Percentiles rank a stretch among this genome's conserved stretches.
Evolutionary conservation across 129 eudicot species (phyloP).

Genomic region (Gnaphalium uliginosum): DNA sequence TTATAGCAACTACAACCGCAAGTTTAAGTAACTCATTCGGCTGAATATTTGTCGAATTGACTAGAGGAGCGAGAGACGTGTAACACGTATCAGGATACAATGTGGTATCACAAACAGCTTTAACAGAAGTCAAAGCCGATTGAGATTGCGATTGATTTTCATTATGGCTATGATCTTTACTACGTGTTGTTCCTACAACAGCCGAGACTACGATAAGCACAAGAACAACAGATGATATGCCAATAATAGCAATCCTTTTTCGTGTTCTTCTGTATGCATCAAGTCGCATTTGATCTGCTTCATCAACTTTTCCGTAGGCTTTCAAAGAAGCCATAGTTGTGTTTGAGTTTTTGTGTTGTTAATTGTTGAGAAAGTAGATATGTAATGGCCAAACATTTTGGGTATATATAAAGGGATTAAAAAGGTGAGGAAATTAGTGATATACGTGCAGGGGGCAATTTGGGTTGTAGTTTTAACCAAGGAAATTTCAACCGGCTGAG

Average conservation of each 20-base stretch:
- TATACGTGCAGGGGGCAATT: conserved; percentile 39
- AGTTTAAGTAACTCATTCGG: conserved; percentile 48
- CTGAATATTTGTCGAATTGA: conserved; percentile 35
- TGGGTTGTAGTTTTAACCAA: background rate
- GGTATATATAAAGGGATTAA: conserved; percentile 19
- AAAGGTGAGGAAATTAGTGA: background rate
- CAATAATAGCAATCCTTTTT: conserved; percentile 41
- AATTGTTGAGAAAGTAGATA: conserved; percentile 8
- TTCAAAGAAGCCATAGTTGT: conserved; percentile 43
- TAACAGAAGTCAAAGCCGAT: conserved; percentile 39
- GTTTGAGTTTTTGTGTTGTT: background rate
- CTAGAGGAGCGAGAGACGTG: conserved; percentile 39
- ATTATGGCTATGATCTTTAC: conserved; percentile 18
- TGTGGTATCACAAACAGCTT: conserved; percentile 53
- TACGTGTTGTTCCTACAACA: conserved; percentile 47
- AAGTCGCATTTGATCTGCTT: conserved; percentile 49
- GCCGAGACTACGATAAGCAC: conserved; percentile 47
- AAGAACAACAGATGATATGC: conserved; percentile 49
- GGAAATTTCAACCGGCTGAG: conserved; percentile 19
- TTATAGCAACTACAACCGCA: conserved; percentile 48
- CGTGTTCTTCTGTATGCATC: conserved; percentile 47
- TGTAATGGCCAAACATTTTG: background rate
- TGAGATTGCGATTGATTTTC: background rate
- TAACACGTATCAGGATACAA: conserved; percentile 59
- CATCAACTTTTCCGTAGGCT: conserved; percentile 57